These are phyloP conservation scores for Austroboletus novae-zelandiae DNA, from an alignment of 1,284 basidiomycete species.

Conservation along the genomic window DNA sequence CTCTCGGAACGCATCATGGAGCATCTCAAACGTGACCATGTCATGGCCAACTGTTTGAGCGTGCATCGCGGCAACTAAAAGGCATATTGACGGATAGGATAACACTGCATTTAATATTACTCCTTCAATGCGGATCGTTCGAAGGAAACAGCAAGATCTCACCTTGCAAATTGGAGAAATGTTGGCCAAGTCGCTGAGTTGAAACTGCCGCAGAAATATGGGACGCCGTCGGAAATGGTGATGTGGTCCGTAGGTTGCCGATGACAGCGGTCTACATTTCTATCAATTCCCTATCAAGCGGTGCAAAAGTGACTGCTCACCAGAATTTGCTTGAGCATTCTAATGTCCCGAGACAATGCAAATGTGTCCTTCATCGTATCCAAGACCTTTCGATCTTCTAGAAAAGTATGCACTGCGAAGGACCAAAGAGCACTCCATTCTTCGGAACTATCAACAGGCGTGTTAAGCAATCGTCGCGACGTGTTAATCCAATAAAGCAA, in stretches of 20 bases:
- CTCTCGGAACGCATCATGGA: constrained; percentile 63
- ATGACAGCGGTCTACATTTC: constrained; percentile 48
- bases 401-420: constrained; percentile 53
- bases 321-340: constrained; percentile 62
- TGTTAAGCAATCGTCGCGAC: constrained; percentile 43
- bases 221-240: constrained; percentile 51
- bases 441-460: constrained; percentile 27
- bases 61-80: constrained; percentile 71
- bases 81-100: constrained; percentile 69
- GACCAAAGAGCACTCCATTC: constrained; percentile 63
- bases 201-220: constrained; percentile 41
- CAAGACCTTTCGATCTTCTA: constrained; percentile 45
- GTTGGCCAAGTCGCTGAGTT: constrained; percentile 53
- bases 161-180: constrained; percentile 53
- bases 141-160: constrained; percentile 18
- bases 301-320: constrained; percentile 42
- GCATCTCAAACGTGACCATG: constrained; percentile 75
- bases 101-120: constrained; percentile 42
- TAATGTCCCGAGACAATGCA: constrained; percentile 65
- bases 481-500: constrained; percentile 53
- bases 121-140: constrained; percentile 3
- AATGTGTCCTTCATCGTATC: constrained; percentile 57
- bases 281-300: constrained; percentile 27
- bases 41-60: constrained; percentile 64
- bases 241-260: constrained; percentile 44